Conservation (phyloP, 1,284 basidiomycete species). For the Ganoderma sinense region DNA sequence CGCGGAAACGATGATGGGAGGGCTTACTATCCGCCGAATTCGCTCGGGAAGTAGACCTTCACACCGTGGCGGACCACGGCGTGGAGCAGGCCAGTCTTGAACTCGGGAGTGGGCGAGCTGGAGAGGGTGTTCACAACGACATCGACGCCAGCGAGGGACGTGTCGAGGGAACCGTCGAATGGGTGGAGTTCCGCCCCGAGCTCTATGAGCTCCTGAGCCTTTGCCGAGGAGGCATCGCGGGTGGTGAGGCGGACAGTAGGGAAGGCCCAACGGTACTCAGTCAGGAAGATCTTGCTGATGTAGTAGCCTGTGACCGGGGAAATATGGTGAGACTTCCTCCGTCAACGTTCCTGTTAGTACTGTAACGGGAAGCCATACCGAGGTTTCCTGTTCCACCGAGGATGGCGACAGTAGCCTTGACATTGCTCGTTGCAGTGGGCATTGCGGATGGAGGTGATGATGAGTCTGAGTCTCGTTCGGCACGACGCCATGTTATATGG, state of each 20-base stretch:
- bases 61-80: conserved; percentile 30
- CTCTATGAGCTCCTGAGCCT: conserved; percentile 28
- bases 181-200: conserved; percentile 32
- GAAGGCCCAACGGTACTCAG: conserved; percentile 8
- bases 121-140: conserved; percentile 31
- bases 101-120: conserved; percentile 12
- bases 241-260: conserved; percentile 10
- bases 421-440: neutral
- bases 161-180: conserved; percentile 25
- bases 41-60: conserved; percentile 38
- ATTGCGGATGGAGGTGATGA: neutral
- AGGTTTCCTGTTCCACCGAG: neutral
- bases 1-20: neutral
- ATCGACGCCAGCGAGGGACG: conserved; percentile 33
- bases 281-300: conserved; percentile 4
- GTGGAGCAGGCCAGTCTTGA: conserved; percentile 27
- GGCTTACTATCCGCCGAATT: conserved; percentile 35
- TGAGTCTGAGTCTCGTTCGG: neutral
- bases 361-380: neutral
- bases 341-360: neutral
- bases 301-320: neutral
- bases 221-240: conserved; percentile 29
- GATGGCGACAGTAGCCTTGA: neutral
- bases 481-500: neutral
- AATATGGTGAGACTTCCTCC: neutral